These are phyloP conservation scores for Colletotrichum eremochloae DNA, from an alignment of 2,329 filamentous ascomycete species.

Conservation along the genomic window DNA sequence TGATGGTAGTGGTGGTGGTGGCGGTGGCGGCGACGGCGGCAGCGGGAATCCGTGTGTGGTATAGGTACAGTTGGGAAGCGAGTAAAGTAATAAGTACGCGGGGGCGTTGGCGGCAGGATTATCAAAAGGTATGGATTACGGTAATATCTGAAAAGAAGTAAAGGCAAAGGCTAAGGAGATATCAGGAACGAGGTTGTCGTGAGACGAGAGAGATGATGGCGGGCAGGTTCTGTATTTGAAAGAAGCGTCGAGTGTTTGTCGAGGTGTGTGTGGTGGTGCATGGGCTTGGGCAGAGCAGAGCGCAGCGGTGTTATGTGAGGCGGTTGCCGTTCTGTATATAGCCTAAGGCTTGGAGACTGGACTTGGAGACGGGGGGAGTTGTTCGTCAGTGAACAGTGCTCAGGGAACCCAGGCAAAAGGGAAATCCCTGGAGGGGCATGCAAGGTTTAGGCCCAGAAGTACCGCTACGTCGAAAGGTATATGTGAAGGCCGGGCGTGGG, in stretches of 20 bases:
- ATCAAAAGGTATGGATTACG: not conserved
- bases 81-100: not conserved
- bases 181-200: constrained; percentile 19
- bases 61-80: not conserved
- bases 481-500: constrained; percentile 1
- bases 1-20: too few relatives aligned
- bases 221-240: constrained; percentile 30
- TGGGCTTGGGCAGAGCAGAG: not conserved
- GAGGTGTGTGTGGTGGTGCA: constrained; percentile 15
- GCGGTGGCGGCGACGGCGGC: not conserved
- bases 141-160: not conserved
- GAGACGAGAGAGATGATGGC: not conserved
- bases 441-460: constrained; percentile 26
- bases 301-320: not conserved
- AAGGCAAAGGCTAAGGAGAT: not conserved
- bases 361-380: not conserved
- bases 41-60: not conserved
- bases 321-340: constrained; percentile 32
- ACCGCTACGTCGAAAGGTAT: constrained; percentile 29
- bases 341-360: not conserved
- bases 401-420: constrained; percentile 25
- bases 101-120: not conserved
- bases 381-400: constrained; percentile 23
- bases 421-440: constrained; percentile 20
- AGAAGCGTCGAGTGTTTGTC: constrained; percentile 1